Base-by-base conservation (phyloP, 2,329 filamentous ascomycete species). In the Phoma sp. region DNA sequence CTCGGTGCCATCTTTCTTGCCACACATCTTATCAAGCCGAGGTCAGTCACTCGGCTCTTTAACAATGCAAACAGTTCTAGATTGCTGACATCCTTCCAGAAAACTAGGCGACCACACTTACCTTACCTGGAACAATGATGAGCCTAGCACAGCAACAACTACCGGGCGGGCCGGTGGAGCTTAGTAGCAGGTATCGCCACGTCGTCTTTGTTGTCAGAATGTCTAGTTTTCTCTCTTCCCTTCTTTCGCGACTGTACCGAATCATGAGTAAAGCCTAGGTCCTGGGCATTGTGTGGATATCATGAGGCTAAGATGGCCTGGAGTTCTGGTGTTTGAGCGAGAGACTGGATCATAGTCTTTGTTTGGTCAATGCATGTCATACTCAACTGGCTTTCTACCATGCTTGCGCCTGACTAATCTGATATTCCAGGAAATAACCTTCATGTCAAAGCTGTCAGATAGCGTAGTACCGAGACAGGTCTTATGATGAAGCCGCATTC, bases 91-190 rank as follows among this genome's bases (percentile, higher is more conserved):
- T 40, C 20, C 18, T 39, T 60, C 43, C 63, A 93, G 95, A 70
- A 99, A 98, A 89, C 85, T 99, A 34, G 95, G 95, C 57, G 95
- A 99, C 75, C 95, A 98, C 76, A 97, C 92, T 7, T 98, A 99
- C 74, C 84, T 99, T 42, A 95, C 91, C 20, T 99, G 95, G 95
- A 97, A 98, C 74, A 89, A 87, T 58, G 87, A 90, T 38, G 79
- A 84, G 56, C 80, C 84, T 7, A 81, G 78, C 55, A 82, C 84
- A 38, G 84, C 82, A 54, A 83, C 81, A 32, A 76, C 79, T 40
- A 81, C 77, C 57, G 79, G 78, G 12, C 69, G 79, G 59, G 69
- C 69, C 7, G 71, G 69, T 25, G 75, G 74, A 32, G 65, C 66
- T 68, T 73, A 45, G 65, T 60, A 50, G 57, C 49, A 47, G 58